A percentile compares a stretch with the other conserved stretches of the same genome.
phyloP scores from a whole-genome alignment of 768 basidiomycete genomes.

The Lanmaoa rubissima region DNA sequence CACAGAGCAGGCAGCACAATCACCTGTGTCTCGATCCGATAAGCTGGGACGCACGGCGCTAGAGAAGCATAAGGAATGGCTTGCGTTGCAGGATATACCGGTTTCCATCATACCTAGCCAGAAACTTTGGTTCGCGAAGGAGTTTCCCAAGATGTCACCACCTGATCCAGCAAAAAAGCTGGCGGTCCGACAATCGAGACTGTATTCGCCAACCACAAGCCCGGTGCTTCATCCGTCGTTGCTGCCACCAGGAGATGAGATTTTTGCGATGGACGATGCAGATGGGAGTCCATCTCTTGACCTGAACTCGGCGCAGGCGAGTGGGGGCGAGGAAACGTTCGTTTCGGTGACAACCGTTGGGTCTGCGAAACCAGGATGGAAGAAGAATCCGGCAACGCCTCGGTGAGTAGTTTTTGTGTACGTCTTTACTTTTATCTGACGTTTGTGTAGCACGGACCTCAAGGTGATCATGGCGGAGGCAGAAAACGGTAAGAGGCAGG shows the following conservation, averaged over 20 bases:
- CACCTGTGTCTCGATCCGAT: constrained; percentile 62
- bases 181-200: not conserved
- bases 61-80: constrained; percentile 66
- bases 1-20: constrained; percentile 59
- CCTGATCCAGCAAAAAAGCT: constrained; percentile 19
- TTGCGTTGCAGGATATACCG: constrained; percentile 68
- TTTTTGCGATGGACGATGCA: constrained; percentile 83
- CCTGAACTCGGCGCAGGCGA: constrained; percentile 11
- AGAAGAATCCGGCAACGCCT: constrained; percentile 42
- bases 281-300: constrained; percentile 38
- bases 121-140: constrained; percentile 23
- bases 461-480: constrained; percentile 84
- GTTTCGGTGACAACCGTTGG: not conserved
- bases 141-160: constrained; percentile 34
- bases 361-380: constrained; percentile 43
- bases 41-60: constrained; percentile 52
- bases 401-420: constrained; percentile 40
- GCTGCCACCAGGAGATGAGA: constrained; percentile 49
- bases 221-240: constrained; percentile 23
- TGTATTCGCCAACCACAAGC: constrained; percentile 18
- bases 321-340: not conserved
- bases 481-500: constrained; percentile 33
- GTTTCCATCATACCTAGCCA: constrained; percentile 43
- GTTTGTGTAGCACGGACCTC: constrained; percentile 68
- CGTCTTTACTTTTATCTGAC: constrained; percentile 14